Base-by-base conservation (phyloP, 2,329 filamentous ascomycete species). In the Lasiodiplodia sp. region DNA sequence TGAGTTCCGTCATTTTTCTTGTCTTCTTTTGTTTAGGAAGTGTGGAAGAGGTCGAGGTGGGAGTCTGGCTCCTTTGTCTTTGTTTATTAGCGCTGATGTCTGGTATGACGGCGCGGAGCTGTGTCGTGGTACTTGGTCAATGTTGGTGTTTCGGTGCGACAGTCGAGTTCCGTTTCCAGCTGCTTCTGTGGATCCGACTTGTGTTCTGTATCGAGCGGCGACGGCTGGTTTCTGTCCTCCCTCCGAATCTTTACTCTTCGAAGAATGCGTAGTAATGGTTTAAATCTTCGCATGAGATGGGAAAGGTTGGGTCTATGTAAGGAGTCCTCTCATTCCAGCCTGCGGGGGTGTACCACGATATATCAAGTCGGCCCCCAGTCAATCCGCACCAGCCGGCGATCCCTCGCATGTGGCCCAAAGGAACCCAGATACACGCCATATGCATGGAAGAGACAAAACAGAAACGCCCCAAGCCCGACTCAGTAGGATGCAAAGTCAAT, bases 1-100 rank as follows among this genome's bases (percentile, higher is more conserved):
- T 18, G 60, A 64, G 60, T 25, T 64, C 60, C 23, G 58, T 18
- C 60, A 64, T 64, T 52, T 11, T n/a, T 38, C n/a, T 21, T 23
- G 31, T 28, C 4, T 28, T 28, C 25, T 38, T 23, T 2, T 14
- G 51, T n/a, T 38, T 28, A 4, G 34, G 55, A 23, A 7, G 21
- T 18, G n/a, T 34, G 5, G 25, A 25, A 37, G 18, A 21, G 44
- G 37, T 51, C 25, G 28, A 28, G 14, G 21, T n/a, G 2, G 44
- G 44, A n/a, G 12, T 47, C 7, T 21, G n/a, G 18, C 44, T 47
- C 44, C 40, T 14, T 47, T 37, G 51, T 28, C 47, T 64, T 21
- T 63, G 25, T 12, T n/a, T 12, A 23, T 64, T 31, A 64, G 57
- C 38, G 16, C n/a, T 49, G 11, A 34, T 34, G 21, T 40, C 3